Base-by-base conservation (phyloP, 108 stramenopile genomes). In the Parmales sp. region DNA sequence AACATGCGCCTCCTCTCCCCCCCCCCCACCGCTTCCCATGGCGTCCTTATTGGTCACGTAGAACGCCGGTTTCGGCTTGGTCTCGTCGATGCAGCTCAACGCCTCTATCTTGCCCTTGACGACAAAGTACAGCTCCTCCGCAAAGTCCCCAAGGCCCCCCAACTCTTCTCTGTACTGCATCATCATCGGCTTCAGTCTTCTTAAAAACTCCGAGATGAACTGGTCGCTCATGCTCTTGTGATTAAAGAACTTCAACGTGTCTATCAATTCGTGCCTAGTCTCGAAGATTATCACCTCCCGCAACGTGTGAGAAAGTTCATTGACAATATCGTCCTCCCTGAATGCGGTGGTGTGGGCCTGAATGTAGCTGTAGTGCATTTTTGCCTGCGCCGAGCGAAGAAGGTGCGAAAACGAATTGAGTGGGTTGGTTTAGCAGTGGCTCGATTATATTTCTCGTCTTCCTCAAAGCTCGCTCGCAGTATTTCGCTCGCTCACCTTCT, bases 311-410 rank as follows among this genome's bases (percentile, higher is more conserved):
- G 28, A 28, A 3, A 60, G 28, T 34, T 60, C 54, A 34, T 3
- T 3, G 29, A 60, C 54, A 34, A 60, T 31, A 20, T 31, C 6
- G 26, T 29, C 48, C 73, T 74, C 75, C 43, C 70, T 43, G 54
- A 76, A 76, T 18, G 70, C 69, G 45, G 49, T 60, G 7, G 68
- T 76, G 64, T 69, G 69, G 44, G 65, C 64, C 20, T 70, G 72
- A 63, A 45, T 64, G 44, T 74, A 74, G 34, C 63, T 46, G 31
- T 66, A 76, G 63, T 76, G 75, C 20, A 39, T n/a, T 20, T 22
- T 38, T n/a, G n/a, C n/a, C n/a, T n/a, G n/a, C n/a, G n/a, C n/a
- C n/a, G n/a, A n/a, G n/a, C n/a, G n/a, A n/a, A n/a, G n/a, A n/a
- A n/a, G n/a, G n/a, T n/a, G n/a, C n/a, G n/a, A n/a, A n/a, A n/a